Base-by-base conservation (phyloP, 345 rosid genomes). In the Eutrema japonicum region DNA sequence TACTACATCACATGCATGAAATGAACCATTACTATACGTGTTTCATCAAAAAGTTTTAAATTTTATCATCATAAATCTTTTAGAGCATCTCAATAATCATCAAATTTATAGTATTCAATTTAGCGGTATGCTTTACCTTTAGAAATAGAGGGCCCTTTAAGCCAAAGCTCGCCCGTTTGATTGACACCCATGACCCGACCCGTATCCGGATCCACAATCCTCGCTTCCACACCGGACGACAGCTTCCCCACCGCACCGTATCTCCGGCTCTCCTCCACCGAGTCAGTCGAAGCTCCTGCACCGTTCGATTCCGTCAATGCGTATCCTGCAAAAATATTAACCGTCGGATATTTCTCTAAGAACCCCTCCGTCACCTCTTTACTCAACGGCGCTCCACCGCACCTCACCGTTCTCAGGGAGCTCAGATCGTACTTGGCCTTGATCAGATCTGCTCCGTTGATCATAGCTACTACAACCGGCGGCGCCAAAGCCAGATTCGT, bases 301-400 rank as follows among this genome's bases (percentile, higher is more conserved):
- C 83, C 93, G 4, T 95, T 83, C 6, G 97, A 84, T 71, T 92
- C 97, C 0, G 96, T 92, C 77, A 92, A 66, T 5, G 88, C 97
- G 41, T 92, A 92, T 9, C 96, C 26, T 83, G 89, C 3, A 48
- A 83, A 72, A 68, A 92, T 86, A 27, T 29, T 64, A 33, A 85
- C 88, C 41, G 53, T 41, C 3, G 87, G 89, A 78, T 86, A 92
- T 75, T 79, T 84, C 67, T 81, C 83, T 48, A 68, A 0, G 52
- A 92, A 89, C 71, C 92, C 88, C 3, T 85, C 92, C 42, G 82
- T 86, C 69, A 85, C 87, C 54, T 88, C 97, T 81, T 82, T 88
- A 58, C 96, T 83, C 70, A 92, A 79, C 29, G 97, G 92, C 4
- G 97, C 97, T 6, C 97, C 97, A 2, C 96, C 97, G 2, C 82